Evolutionary conservation across 2,329 filamentous ascomycete genomes (phyloP).

Genomic region (Pseudomassariella vexata): DNA sequence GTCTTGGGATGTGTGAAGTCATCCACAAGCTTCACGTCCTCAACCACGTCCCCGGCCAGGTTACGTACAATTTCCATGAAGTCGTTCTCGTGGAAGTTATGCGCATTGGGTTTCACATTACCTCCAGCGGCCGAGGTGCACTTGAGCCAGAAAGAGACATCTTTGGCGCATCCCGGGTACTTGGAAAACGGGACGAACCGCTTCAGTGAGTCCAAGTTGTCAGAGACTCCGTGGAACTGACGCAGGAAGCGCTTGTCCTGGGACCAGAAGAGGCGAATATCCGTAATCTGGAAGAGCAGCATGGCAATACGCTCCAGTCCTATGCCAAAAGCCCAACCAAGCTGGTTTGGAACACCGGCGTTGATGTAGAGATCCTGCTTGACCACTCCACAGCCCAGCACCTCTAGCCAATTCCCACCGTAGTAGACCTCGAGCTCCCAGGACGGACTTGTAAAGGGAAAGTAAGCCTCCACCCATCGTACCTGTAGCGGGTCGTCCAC

Average conservation of each 20-base stretch:
- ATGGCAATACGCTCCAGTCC: constrained; percentile 95
- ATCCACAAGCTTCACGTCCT: constrained; percentile 81
- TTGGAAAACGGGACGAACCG: constrained; percentile 87
- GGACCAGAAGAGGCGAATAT: constrained; percentile 97
- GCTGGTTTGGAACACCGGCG: constrained; percentile 65
- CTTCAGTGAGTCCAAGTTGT: constrained; percentile 39
- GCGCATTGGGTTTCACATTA: constrained; percentile 30
- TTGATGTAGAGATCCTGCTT: constrained; percentile 76
- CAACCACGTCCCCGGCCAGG: constrained; percentile 75
- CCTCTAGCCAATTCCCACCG: constrained; percentile 90
- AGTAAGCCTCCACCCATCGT: constrained; percentile 95
- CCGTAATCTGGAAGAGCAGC: constrained; percentile 92
- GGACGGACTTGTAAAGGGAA: constrained; percentile 91
- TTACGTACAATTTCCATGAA: constrained; percentile 91
- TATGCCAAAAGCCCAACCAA: constrained; percentile 94
- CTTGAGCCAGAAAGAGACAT: constrained; percentile 88
- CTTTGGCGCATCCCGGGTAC: constrained; percentile 82
- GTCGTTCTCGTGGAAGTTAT: constrained; percentile 85
- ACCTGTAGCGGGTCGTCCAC: constrained; percentile 71
- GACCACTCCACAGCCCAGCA: constrained; percentile 87
- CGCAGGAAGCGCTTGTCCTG: constrained; percentile 75
- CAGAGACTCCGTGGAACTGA: constrained; percentile 68
- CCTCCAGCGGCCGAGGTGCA: constrained; percentile 41
- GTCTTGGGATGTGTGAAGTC: constrained; percentile 86
- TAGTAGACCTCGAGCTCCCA: constrained; percentile 97